Conservation (phyloP, 2,329 filamentous ascomycete species). For the Ascochyta fabae region DNA sequence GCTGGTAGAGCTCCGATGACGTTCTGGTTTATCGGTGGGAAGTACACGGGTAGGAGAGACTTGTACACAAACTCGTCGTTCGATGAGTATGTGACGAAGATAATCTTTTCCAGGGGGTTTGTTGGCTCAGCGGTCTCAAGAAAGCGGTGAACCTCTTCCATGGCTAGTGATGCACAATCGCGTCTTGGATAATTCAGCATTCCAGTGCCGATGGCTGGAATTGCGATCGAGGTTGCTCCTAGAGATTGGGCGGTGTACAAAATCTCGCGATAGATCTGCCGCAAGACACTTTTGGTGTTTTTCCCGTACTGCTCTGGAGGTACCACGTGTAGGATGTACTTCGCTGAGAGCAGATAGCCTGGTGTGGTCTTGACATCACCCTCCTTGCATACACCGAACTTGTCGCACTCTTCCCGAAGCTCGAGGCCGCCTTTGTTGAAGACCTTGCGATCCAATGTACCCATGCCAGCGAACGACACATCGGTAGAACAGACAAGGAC, state of each 20-base stretch:
- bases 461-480: conserved; percentile 32
- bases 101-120: conserved; percentile 36
- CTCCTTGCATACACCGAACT: conserved; percentile 33
- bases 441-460: conserved; percentile 40
- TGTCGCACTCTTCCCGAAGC: conserved; percentile 29
- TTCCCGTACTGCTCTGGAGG: conserved; percentile 34
- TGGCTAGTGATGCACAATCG: conserved; percentile 39
- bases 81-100: conserved; percentile 38
- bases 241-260: conserved; percentile 32
- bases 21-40: conserved; percentile 33
- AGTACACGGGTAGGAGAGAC: conserved; percentile 40
- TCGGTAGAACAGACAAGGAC: conserved; percentile 45
- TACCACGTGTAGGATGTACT: conserved; percentile 39
- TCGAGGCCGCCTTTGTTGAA: conserved; percentile 38
- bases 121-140: conserved; percentile 31
- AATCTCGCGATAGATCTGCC: conserved; percentile 39
- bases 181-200: conserved; percentile 36
- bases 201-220: conserved; percentile 44
- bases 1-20: conserved; percentile 17
- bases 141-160: conserved; percentile 44
- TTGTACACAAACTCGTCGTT: conserved; percentile 43
- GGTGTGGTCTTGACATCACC: conserved; percentile 38
- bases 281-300: conserved; percentile 33
- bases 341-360: conserved; percentile 38
- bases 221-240: conserved; percentile 39